Percentiles rank a stretch among this genome's conserved stretches.
Conservation (phyloP, 139 green algal species). For the Chlamydomonas sp. region DNA sequence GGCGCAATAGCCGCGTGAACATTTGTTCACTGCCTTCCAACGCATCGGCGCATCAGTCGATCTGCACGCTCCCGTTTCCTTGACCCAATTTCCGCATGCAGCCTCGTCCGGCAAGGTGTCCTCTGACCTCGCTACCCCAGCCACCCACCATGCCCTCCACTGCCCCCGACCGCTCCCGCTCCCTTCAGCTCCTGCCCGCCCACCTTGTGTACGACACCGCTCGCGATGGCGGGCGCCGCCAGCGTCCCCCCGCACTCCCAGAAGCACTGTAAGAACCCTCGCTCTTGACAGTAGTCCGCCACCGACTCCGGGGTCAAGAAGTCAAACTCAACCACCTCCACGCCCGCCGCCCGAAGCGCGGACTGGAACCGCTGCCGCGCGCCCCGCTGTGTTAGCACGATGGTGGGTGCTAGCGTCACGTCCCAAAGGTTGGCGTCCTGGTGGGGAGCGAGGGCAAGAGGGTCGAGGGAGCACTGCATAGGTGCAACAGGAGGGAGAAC, state of each 20-base stretch:
- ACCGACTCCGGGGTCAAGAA: conserved; percentile 90
- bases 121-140: no score
- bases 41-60: no score
- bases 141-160: no score
- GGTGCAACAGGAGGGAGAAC: background rate
- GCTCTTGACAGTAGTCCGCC: conserved; percentile 89
- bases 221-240: conserved; percentile 91
- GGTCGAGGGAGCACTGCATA: no score
- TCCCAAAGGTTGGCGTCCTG: conserved; percentile 93
- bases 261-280: conserved; percentile 93
- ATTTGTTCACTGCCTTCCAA: no score
- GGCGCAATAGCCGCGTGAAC: no score
- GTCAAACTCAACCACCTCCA: conserved; percentile 99
- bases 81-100: no score
- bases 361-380: conserved; percentile 79
- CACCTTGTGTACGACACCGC: conserved; percentile 92
- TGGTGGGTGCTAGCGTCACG: conserved; percentile 87
- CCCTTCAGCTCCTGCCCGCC: conserved; percentile 36
- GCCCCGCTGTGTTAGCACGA: conserved; percentile 96
- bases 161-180: background rate
- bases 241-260: conserved; percentile 98
- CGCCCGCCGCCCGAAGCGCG: conserved; percentile 56
- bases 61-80: no score
- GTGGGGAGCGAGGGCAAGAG: background rate
- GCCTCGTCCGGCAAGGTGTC: no score